Percentiles rank a stretch among this genome's conserved stretches.
phyloP scores from a whole-genome alignment of 164 flowering plant genomes.

The Cinnamomum chago region DNA sequence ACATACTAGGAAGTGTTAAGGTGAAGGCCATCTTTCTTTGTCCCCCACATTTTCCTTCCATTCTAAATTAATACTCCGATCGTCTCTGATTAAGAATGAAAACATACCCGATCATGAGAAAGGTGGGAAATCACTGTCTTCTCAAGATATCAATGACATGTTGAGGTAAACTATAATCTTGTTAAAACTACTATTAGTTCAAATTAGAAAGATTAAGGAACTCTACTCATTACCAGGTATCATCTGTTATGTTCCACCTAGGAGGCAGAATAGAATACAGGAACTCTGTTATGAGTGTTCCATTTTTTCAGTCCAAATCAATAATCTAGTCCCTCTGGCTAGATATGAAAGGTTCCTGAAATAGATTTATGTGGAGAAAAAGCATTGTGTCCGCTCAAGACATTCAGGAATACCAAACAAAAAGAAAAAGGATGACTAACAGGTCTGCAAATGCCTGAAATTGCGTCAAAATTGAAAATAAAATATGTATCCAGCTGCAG shows the following conservation, averaged over 20 bases:
- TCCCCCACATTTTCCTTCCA: background rate
- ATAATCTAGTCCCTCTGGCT: background rate
- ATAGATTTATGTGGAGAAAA: background rate
- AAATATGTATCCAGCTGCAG: too few species aligned
- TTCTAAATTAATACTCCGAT: background rate
- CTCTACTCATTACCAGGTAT: too few species aligned
- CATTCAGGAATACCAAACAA: background rate
- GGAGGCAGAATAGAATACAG: too few species aligned
- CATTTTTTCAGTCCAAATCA: background rate
- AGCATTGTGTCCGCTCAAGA: background rate
- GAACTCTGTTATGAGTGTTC: background rate
- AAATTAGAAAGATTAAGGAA: background rate
- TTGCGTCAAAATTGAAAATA: too few species aligned
- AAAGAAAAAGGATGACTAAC: background rate
- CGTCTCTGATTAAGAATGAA: background rate
- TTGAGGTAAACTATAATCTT: background rate
- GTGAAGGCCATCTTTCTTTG: background rate
- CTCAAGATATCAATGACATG: background rate
- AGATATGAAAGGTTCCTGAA: background rate
- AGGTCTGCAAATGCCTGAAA: background rate
- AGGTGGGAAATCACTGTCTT: background rate
- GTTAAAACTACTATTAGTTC: background rate
- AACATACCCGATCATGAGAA: background rate
- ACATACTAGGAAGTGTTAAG: too few species aligned
- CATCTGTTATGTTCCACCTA: too few species aligned